Base-by-base conservation (phyloP, 257 asterid species). In the Ilex asprella region DNA sequence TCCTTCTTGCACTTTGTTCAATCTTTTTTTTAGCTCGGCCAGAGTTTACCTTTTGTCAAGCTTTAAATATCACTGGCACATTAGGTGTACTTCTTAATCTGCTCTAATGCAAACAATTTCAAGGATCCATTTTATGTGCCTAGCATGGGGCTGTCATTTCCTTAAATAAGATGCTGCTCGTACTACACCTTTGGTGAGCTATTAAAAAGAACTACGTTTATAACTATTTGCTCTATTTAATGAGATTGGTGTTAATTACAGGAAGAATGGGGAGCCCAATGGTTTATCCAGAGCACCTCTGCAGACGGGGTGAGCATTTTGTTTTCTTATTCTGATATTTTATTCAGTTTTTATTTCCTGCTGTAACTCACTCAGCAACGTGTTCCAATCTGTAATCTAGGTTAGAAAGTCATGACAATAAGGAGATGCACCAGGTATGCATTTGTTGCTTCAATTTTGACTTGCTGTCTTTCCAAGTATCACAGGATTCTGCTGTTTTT, bases 341-440 rank as follows among this genome's bases (percentile, higher is more conserved):
- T 15, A 15, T 53, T 53, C 2, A 15, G 10, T 6, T 4, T 52
- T 43, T 66, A 39, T 66, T 13, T 41, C 13, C 6, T 11, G 64
- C 39, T 68, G 39, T 59, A n/a, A 63, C 59, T 77, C 51, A 65
- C 51, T 52, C 66, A 51, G 32, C 30, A 60, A 47, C 58, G 12
- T 44, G 67, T 61, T 70, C 61, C 39, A 61, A 64, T 54, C 39
- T 62, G 52, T 65, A 64, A 59, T 69, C 16, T 67, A 79, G 94
- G 84, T 61, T 56, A 72, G 82, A 72, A 64, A 70, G 78, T 68
- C 64, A 65, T 30, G 63, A 30, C 31, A 70, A 78, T 64, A 61
- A 50, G 35, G 75, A 79, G 61, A 70, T 70, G 70, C 76, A 56
- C 67, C 76, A 70, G 84, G 84, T 78, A 68, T 53, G 76, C 11